These are phyloP conservation scores for Ustilago vetiveriae DNA, from an alignment of 1,284 basidiomycete species.

Conservation along the genomic window DNA sequence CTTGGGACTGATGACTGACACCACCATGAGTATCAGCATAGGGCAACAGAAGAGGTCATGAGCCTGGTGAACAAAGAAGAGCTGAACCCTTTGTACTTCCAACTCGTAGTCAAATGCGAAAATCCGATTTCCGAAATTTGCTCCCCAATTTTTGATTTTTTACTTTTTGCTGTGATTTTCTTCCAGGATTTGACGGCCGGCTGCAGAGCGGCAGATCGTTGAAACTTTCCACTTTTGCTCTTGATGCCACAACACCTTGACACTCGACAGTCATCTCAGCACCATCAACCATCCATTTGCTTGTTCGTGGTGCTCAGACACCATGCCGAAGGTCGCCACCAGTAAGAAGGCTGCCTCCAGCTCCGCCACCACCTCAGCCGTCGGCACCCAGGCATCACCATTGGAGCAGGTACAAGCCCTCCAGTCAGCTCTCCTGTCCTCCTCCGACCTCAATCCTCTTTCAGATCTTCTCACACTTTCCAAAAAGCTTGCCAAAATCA, in stretches of 20 bases:
- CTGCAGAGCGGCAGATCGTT: neutral
- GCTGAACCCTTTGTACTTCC: no score
- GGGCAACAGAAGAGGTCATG: no score
- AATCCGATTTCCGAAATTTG: slow-evolving; percentile 17
- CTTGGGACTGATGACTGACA: no score
- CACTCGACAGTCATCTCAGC: slow-evolving; percentile 2
- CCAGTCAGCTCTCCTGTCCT: slow-evolving; percentile 45
- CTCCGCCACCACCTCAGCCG: neutral
- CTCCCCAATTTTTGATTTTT: slow-evolving; percentile 4
- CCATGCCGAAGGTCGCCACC: slow-evolving; percentile 16
- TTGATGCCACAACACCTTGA: neutral
- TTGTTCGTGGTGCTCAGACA: neutral
- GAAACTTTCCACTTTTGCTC: no score
- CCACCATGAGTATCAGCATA: no score
- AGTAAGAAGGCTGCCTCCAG: slow-evolving; percentile 24
- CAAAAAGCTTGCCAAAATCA: slow-evolving; percentile 19
- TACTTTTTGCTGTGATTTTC: neutral
- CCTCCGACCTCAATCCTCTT: slow-evolving; percentile 60
- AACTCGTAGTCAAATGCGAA: no score
- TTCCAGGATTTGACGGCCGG: neutral
- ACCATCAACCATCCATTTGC: neutral
- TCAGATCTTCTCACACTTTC: slow-evolving; percentile 51
- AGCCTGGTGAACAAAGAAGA: no score
- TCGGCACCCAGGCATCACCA: slow-evolving; percentile 1
- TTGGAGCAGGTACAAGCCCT: slow-evolving; percentile 37